Evolutionary conservation across 2,329 filamentous ascomycete species (phyloP).

Genomic region (Venturia effusa): DNA sequence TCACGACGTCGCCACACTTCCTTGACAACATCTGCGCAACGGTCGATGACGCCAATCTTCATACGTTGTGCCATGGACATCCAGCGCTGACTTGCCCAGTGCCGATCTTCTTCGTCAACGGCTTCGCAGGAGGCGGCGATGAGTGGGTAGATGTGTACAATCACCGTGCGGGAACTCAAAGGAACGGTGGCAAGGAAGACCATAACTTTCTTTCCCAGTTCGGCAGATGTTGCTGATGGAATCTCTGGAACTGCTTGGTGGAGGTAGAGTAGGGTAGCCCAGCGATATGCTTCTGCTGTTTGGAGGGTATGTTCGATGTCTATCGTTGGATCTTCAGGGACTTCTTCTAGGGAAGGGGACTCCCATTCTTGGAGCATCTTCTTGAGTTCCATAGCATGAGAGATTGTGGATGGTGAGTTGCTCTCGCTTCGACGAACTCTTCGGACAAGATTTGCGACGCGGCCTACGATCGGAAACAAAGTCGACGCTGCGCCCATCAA

Average conservation of each 20-base stretch:
- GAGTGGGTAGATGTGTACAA: conserved; percentile 60
- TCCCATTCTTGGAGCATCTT: conserved; percentile 50
- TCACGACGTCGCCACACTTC: conserved; percentile 59
- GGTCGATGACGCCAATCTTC: conserved; percentile 57
- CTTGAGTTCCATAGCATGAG: conserved; percentile 52
- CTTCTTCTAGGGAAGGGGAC: conserved; percentile 41
- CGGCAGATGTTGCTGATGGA: conserved; percentile 45
- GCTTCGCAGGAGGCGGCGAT: conserved; percentile 58
- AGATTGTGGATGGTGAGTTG: conserved; percentile 52
- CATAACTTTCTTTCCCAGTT: conserved; percentile 51
- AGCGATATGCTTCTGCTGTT: conserved; percentile 57
- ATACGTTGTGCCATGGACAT: conserved; percentile 47
- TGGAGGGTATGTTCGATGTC: conserved; percentile 54
- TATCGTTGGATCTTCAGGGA: conserved; percentile 52
- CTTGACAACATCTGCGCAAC: conserved; percentile 51
- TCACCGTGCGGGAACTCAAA: conserved; percentile 48
- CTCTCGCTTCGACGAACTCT: conserved; percentile 43
- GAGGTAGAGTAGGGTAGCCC: conserved; percentile 54
- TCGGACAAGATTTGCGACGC: conserved; percentile 54
- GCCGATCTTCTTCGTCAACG: conserved; percentile 45
- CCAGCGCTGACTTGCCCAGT: conserved; percentile 56
- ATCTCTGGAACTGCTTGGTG: conserved; percentile 60
- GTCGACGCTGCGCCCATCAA: conserved; percentile 59
- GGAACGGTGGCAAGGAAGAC: conserved; percentile 53
- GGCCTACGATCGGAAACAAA: conserved; percentile 57